Conservation (phyloP, 371 early-diverging fungal species). For the Phascolomyces articulosus region DNA sequence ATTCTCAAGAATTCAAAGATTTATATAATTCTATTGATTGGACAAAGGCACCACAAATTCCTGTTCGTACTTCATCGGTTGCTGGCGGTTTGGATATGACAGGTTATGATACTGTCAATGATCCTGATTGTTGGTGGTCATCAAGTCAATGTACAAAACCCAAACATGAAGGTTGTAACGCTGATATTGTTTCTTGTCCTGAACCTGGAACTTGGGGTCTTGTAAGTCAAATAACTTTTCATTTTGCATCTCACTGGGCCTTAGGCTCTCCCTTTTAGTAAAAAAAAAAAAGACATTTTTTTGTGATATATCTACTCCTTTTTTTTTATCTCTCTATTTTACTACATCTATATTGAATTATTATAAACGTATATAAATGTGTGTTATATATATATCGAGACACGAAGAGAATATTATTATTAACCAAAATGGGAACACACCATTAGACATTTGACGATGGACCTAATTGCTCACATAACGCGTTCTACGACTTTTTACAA, state of each 20-base stretch:
- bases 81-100: conserved; percentile 34
- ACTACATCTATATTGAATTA: too few species aligned
- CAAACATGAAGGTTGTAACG: conserved; percentile 33
- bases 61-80: conserved; percentile 29
- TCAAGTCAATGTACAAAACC: conserved; percentile 43
- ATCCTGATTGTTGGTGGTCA: conserved; percentile 58
- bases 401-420: background rate
- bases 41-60: conserved; percentile 43
- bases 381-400: background rate
- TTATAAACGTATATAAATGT: too few species aligned
- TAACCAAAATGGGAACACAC: background rate
- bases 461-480: conserved; percentile 42
- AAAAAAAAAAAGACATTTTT: too few species aligned
- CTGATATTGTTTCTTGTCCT: conserved; percentile 40
- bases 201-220: conserved; percentile 51
- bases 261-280: too few species aligned
- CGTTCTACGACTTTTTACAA: conserved; percentile 40
- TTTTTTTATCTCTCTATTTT: background rate
- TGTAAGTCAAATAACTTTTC: conserved; percentile 26
- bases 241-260: too few species aligned
- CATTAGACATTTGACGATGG: conserved; percentile 56
- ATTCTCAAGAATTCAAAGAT: conserved; percentile 39
- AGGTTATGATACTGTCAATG: conserved; percentile 34
- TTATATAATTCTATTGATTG: conserved; percentile 53
- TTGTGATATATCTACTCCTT: background rate